Evolutionary conservation across 192 early-diverging fungal species (phyloP), one percentile per base, ranked within the genome.

Genomic region (Linnemannia hyalina): DNA sequence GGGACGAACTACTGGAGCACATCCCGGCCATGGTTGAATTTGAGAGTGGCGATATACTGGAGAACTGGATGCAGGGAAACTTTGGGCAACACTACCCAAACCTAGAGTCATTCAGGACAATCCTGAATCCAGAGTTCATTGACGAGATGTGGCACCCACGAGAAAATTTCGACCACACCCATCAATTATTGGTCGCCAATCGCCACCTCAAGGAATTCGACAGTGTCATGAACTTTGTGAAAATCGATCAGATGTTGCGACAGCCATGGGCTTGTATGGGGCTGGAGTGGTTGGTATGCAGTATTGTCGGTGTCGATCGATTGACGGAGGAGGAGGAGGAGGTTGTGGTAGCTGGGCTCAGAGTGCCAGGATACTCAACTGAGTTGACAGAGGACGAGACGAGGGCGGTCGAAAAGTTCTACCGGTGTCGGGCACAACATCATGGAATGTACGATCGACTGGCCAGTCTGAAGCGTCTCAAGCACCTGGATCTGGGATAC

Each of bases 401-500:
- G 4, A 32, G 60, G 5, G 60, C 60, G 10, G 60, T 63, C n/a
- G 60, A 32, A 63, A 63, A 63, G 60, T 32, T 63, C 10, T 8
- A 13, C 26, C n/a, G 60, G 26, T 63, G 60, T 3, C 60, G 60
- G 0, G 60, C 60, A 2, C 60, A 63, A 10, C 60, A 63, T 63
- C 11, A 63, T 63, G 29, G 60, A 63, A 29, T 63, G n/a, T 63
- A 63, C 26, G 29, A 63, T 32, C 60, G 29, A 40, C 1, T 77
- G 32, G 42, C 42, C 40, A 69, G 76, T 40, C 29, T 32, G 13
- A 29, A 42, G 1, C 38, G 60, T 32, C 52, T 77, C 7, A 69
- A 69, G 44, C 38, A 46, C n/a, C 46, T 77, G 18, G 60, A 77
- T 49, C 11, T 77, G 26, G 76, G 76, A 3, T 69, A 20, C 7